phyloP scores from a whole-genome alignment of 78 protist genomes.

The Protostelium mycophagum region DNA sequence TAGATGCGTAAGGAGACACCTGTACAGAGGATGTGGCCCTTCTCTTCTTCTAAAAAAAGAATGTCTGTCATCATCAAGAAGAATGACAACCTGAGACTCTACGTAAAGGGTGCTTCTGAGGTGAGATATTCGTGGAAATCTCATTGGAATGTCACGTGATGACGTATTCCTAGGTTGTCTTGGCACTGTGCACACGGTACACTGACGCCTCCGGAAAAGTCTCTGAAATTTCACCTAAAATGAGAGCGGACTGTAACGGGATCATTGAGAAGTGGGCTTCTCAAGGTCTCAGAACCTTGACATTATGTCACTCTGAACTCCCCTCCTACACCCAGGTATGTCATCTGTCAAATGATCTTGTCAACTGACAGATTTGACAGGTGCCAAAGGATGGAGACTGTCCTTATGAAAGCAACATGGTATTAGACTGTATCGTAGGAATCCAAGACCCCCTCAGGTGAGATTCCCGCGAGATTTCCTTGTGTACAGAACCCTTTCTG shows the following conservation, averaged over 20 bases:
- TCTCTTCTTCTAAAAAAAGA: background rate
- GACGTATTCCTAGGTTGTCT: background rate
- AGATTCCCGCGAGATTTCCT: background rate
- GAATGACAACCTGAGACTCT: slow-evolving; percentile 16
- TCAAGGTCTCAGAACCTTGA: slow-evolving; percentile 75
- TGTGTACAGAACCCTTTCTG: background rate
- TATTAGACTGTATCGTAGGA: slow-evolving; percentile 69
- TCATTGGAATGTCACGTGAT: too few relatives aligned
- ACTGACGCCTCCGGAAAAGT: slow-evolving; percentile 5
- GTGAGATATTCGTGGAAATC: too few relatives aligned
- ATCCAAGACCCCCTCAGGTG: slow-evolving; percentile 87
- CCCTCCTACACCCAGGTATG: background rate
- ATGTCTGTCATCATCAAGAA: slow-evolving; percentile 5
- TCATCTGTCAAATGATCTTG: slow-evolving; percentile 2
- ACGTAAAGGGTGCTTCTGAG: slow-evolving; percentile 87
- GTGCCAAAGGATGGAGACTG: background rate
- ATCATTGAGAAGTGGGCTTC: slow-evolving; percentile 37
- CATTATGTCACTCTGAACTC: slow-evolving; percentile 61
- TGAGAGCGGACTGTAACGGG: background rate
- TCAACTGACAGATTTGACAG: background rate
- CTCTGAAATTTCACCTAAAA: slow-evolving; percentile 20
- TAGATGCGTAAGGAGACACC: background rate
- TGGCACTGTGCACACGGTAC: background rate
- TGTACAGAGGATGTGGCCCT: slow-evolving; percentile 9
- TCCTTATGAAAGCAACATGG: slow-evolving; percentile 23